phyloP scores from a whole-genome alignment of 371 early-diverging fungal species.

The Mortierella sp. region DNA sequence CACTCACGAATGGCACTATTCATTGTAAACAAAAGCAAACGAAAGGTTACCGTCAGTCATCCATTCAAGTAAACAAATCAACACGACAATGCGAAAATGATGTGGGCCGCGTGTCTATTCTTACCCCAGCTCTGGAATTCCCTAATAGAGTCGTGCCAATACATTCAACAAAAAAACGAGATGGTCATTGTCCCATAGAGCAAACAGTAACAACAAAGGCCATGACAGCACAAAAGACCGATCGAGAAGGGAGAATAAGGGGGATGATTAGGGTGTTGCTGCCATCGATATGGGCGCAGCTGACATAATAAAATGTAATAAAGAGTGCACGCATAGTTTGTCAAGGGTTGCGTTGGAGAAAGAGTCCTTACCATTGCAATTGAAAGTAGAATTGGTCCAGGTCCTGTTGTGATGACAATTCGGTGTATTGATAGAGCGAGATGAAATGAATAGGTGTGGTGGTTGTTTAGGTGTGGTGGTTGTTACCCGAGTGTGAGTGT shows the following conservation, averaged over 20 bases:
- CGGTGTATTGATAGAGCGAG: background rate
- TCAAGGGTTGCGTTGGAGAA: background rate
- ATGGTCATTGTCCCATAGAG: background rate
- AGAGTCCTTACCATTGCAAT: constrained; percentile 47
- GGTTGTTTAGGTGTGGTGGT: background rate
- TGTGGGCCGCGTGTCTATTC: constrained; percentile 1
- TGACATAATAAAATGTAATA: background rate
- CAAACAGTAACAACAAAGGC: background rate
- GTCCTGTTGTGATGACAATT: constrained; percentile 27
- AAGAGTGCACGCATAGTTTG: background rate
- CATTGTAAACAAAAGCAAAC: background rate
- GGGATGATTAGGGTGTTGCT: constrained; percentile 3
- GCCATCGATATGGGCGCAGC: background rate
- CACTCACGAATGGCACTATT: constrained; percentile 55
- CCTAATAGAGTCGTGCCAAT: constrained; percentile 25
- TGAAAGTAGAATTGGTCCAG: constrained; percentile 58
- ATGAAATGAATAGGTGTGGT: background rate
- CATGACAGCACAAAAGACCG: background rate
- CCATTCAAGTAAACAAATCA: background rate
- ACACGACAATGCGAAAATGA: background rate
- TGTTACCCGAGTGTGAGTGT: background rate
- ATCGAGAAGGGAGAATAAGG: background rate
- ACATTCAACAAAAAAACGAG: background rate
- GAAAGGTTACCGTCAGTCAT: background rate
- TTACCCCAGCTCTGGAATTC: constrained; percentile 60